Percentiles rank a stretch among this genome's conserved stretches.
Conservation (phyloP, 345 rosid genomes). For the Kandelia obovata region DNA sequence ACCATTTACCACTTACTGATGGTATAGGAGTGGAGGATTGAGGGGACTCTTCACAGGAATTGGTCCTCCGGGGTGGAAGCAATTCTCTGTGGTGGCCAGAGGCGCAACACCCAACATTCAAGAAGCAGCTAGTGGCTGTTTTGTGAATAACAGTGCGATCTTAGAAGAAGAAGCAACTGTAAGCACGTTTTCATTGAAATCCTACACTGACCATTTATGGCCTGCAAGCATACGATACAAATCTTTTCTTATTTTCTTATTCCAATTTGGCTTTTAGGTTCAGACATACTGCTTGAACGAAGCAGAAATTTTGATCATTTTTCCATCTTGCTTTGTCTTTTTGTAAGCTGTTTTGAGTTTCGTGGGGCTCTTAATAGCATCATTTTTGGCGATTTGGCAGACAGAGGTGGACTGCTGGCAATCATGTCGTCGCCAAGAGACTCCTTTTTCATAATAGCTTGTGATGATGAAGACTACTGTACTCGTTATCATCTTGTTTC, state of each 20-base stretch:
- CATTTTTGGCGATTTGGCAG: neutral
- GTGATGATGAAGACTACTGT: no score
- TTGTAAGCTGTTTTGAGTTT: no score
- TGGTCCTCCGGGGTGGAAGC: constrained; percentile 44
- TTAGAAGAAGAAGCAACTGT: constrained; percentile 1
- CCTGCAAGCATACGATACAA: neutral
- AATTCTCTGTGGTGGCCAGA: constrained; percentile 3
- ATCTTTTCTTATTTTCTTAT: neutral
- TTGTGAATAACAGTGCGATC: constrained; percentile 15
- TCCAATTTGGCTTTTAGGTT: neutral
- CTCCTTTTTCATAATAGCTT: no score
- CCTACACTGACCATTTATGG: no score
- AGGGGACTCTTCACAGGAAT: constrained; percentile 80
- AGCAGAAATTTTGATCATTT: constrained; percentile 34
- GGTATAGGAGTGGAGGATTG: constrained; percentile 70
- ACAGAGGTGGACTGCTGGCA: no score
- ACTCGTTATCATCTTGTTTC: no score
- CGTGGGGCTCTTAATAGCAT: neutral
- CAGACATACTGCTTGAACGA: constrained; percentile 16
- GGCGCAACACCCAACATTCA: constrained; percentile 16
- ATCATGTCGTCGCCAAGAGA: no score
- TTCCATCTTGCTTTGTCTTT: neutral
- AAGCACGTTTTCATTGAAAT: neutral
- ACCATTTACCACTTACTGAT: neutral
- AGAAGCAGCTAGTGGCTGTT: neutral